Percentiles rank a stretch among this genome's conserved stretches.
Conservation (phyloP, 2,329 filamentous ascomycete genomes). For the Ophiostoma populinum region DNA sequence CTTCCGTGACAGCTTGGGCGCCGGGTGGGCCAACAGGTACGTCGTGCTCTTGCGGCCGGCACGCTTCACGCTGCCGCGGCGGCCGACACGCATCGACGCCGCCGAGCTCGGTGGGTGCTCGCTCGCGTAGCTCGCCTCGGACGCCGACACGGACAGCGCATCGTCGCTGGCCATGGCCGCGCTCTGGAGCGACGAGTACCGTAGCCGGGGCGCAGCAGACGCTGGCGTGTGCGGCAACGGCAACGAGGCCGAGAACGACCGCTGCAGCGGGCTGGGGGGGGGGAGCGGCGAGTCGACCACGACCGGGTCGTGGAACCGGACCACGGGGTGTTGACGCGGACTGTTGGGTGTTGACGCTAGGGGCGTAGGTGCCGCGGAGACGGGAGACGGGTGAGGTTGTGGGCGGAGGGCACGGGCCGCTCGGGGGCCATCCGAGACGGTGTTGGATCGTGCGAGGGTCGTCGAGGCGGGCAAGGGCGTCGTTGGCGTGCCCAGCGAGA, state of each 20-base stretch:
- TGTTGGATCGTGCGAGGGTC: constrained; percentile 1
- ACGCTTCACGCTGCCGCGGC: constrained; percentile 17
- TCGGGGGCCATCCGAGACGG: constrained; percentile 3
- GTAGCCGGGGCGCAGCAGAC: constrained; percentile 7
- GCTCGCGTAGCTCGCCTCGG: constrained; percentile 28
- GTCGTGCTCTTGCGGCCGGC: constrained; percentile 38
- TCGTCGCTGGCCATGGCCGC: constrained; percentile 30
- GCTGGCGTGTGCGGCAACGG: background rate
- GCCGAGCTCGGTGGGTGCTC: constrained; percentile 18
- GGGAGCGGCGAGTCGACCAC: constrained; percentile 14
- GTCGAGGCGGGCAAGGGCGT: background rate
- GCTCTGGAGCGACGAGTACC: background rate
- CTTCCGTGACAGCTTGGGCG: constrained; percentile 38
- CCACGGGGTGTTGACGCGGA: constrained; percentile 17
- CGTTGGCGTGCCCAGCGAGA: background rate
- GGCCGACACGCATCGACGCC: constrained; percentile 21
- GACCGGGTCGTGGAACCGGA: constrained; percentile 27
- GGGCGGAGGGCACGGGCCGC: constrained; percentile 5
- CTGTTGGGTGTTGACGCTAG: background rate
- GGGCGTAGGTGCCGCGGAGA: constrained; percentile 5
- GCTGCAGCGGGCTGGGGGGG: background rate
- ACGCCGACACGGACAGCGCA: constrained; percentile 27
- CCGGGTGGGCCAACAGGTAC: constrained; percentile 51
- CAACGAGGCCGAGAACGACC: constrained; percentile 1
- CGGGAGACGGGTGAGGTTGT: constrained; percentile 4